Conservation (phyloP, 2,329 filamentous ascomycete species). For the Trichoderma koningii region DNA sequence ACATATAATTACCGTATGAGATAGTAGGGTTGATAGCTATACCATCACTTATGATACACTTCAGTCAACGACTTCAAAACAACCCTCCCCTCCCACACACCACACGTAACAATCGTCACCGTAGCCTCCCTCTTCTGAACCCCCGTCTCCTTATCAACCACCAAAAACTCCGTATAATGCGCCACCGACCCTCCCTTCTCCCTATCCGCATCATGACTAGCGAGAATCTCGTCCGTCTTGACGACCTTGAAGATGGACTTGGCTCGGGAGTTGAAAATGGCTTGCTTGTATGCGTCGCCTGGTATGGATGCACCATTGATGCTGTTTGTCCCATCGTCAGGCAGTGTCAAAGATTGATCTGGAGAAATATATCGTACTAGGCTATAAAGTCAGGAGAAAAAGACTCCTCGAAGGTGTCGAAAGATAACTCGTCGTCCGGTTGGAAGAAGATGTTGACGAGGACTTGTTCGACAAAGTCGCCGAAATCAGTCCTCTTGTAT, state of each 20-base stretch:
- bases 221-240: slow-evolving; percentile 5
- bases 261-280: not conserved
- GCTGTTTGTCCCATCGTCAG: not conserved
- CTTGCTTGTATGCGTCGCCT: not conserved
- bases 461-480: not conserved
- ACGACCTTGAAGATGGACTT: not conserved
- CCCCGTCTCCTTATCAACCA: slow-evolving; percentile 5
- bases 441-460: slow-evolving; percentile 1
- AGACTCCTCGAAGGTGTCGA: not conserved
- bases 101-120: slow-evolving; percentile 5
- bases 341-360: not conserved
- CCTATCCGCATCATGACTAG: not conserved
- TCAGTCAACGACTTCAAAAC: slow-evolving; percentile 8
- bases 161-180: not conserved
- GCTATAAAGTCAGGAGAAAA: not conserved
- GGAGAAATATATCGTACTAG: not conserved
- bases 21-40: not conserved
- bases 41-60: not conserved
- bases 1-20: not conserved
- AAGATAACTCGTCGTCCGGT: not conserved
- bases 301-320: not conserved
- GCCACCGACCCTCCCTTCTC: slow-evolving; percentile 2
- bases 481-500: not conserved
- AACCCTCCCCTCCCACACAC: not conserved
- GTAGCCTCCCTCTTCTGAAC: not conserved